Percentiles rank a stretch among this genome's conserved stretches.
Evolutionary conservation across 2,329 filamentous ascomycete species (phyloP).

Genomic region (Huntiella abstrusa): DNA sequence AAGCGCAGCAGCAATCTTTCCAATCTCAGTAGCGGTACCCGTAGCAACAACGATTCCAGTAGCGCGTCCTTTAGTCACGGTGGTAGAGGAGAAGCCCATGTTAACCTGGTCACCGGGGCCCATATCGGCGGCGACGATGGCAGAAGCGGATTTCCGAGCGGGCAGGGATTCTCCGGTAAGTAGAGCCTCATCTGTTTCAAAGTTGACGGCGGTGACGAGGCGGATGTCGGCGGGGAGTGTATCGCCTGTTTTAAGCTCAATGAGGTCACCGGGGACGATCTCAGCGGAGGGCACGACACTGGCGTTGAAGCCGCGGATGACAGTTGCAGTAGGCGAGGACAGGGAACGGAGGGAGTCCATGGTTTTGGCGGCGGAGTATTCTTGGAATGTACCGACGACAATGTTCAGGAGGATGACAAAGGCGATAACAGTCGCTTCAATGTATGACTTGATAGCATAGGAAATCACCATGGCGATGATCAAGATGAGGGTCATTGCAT

Average conservation of each 20-base stretch:
- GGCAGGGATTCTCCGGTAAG: conserved; percentile 42
- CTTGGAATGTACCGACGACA: conserved; percentile 27
- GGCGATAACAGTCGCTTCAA: conserved; percentile 31
- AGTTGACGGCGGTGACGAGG: conserved; percentile 37
- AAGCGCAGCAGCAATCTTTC: conserved; percentile 31
- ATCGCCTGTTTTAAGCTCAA: conserved; percentile 30
- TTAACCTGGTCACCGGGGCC: conserved; percentile 34
- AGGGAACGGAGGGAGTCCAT: conserved; percentile 23
- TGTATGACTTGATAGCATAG: conserved; percentile 31
- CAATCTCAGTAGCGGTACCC: conserved; percentile 41
- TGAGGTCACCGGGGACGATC: conserved; percentile 38
- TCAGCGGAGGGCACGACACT: conserved; percentile 18
- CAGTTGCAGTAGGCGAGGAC: conserved; percentile 20
- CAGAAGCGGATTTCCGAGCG: conserved; percentile 27
- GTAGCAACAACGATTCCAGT: conserved; percentile 40
- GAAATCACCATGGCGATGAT: conserved; percentile 38
- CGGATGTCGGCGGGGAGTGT: conserved; percentile 37
- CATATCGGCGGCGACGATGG: conserved; percentile 20
- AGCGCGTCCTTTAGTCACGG: conserved; percentile 37
- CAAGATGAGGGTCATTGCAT: conserved; percentile 40
- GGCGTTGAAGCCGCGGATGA: conserved; percentile 21
- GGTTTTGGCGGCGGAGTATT: conserved; percentile 23
- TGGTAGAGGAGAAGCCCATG: conserved; percentile 35
- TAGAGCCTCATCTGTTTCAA: conserved; percentile 43
- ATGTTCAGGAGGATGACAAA: conserved; percentile 35